These are phyloP conservation scores for Diddensiella santjacobensis DNA, from an alignment of 805 yeast genomes.

Conservation along the genomic window DNA sequence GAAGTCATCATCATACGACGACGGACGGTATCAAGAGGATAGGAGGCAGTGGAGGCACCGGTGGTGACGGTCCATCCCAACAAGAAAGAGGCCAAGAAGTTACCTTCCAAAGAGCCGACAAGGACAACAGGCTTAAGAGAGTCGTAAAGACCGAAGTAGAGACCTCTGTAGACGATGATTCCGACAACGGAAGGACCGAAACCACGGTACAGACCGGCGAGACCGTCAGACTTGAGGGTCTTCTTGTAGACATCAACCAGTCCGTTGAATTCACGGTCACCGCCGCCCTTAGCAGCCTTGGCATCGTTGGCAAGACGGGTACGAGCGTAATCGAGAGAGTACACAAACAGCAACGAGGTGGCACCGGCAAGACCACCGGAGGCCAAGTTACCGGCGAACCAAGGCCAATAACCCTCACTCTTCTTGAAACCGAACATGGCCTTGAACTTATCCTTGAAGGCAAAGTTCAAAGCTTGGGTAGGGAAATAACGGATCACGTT, in stretches of 20 bases:
- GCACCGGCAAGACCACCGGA: conserved; percentile 99
- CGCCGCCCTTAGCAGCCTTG: conserved; percentile 74
- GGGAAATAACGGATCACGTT: conserved; percentile 99
- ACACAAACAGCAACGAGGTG: conserved; percentile 85
- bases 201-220: conserved; percentile 99
- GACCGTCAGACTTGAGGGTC: conserved; percentile 93
- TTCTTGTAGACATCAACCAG: conserved; percentile 92
- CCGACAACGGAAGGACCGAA: conserved; percentile 98
- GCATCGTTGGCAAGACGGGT: conserved; percentile 99
- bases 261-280: conserved; percentile 97
- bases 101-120: conserved; percentile 91
- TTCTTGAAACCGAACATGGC: conserved; percentile 95
- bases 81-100: conserved; percentile 91
- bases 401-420: conserved; percentile 85
- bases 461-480: conserved; percentile 97
- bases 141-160: conserved; percentile 96
- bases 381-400: conserved; percentile 98
- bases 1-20: conserved; percentile 99
- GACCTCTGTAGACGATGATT: conserved; percentile 98
- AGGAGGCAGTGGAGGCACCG: conserved; percentile 97
- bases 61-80: conserved; percentile 98
- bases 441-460: conserved; percentile 97
- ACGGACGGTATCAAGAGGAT: conserved; percentile 98
- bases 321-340: conserved; percentile 97
- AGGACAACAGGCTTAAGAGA: conserved; percentile 92